Base-by-base conservation (phyloP, 352 stramenopile species). In the Pythium chondricola region DNA sequence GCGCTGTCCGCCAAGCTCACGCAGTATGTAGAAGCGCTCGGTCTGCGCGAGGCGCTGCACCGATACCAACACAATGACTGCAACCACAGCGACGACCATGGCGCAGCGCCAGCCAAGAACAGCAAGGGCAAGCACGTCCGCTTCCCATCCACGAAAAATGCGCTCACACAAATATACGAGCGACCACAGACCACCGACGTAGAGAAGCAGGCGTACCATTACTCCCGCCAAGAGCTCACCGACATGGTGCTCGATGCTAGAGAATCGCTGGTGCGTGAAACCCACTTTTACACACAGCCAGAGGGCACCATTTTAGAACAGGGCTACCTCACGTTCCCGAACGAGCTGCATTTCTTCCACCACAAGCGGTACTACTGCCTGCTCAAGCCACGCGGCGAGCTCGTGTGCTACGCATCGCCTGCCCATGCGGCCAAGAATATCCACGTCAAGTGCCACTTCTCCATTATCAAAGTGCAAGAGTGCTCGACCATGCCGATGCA, bases 291-390 rank as follows among this genome's bases (percentile, higher is more conserved):
- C 0, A 64, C 52, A 2, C 68, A 83, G 31, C 53, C 77, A 1
- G 61, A 76, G n/a, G 40, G 80, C 59, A 89, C 77, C 16, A 77
- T 89, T 33, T 55, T 83, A 38, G 70, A 86, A 43, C 77, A 89
- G 39, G 77, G 77, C 6, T 87, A 69, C 45, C 59, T 89, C 21
- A 76, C 60, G 22, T 43, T 85, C 22, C 72, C 69, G 1, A 61
- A 66, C 31, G 63, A 71, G 43, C 49, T 61, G 22, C 69, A 75
- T 6, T 81, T 87, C 55, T 74, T 85, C 43, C 77, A 86, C 52
- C 64, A 57, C 49, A 69, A 67, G 58, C 65, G 70, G 16, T 82
- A 74, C 58, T 89, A 89, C 55, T 89, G 74, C 35, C 58, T 89
- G 13, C 58, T 89, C 5, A 51, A 48, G 32, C n/a, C 63, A n/a